Conservation (phyloP, 805 yeast species). For the Teunomyces lycoperdinae region DNA sequence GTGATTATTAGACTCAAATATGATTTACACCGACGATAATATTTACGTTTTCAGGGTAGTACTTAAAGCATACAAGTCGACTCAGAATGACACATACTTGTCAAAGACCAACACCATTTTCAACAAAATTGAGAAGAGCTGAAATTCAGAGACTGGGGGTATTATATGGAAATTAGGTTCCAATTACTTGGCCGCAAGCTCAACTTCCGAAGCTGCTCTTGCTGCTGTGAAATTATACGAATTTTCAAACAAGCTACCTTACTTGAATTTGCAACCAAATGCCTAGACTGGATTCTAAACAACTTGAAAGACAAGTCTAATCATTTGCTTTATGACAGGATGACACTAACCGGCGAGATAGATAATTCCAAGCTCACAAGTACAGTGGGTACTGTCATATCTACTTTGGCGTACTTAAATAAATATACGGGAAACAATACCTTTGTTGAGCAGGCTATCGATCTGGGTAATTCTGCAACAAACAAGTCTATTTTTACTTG, state of each 20-base stretch:
- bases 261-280: conserved; percentile 8
- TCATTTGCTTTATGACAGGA: conserved; percentile 12
- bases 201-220: conserved; percentile 14
- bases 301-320: conserved; percentile 14
- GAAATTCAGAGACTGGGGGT: conserved; percentile 10
- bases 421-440: conserved; percentile 6
- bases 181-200: conserved; percentile 12
- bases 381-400: conserved; percentile 12
- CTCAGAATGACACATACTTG: conserved; percentile 7
- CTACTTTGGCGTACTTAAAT: conserved; percentile 10
- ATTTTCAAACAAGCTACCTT: conserved; percentile 3
- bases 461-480: conserved; percentile 10
- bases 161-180: conserved; percentile 10
- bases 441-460: conserved; percentile 8
- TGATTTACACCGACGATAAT: conserved; percentile 14
- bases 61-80: conserved; percentile 10
- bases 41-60: conserved; percentile 14
- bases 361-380: conserved; percentile 13
- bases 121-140: conserved; percentile 6
- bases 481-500: conserved; percentile 9
- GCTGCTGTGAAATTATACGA: conserved; percentile 11
- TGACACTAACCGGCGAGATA: conserved; percentile 4
- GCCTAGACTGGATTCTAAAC: conserved; percentile 9
- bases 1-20: conserved; percentile 9
- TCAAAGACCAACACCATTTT: conserved; percentile 7